These are phyloP conservation scores for Ophiocordyceps camponoti-rufipedis DNA, from an alignment of 2,329 filamentous ascomycete species.

Conservation along the genomic window DNA sequence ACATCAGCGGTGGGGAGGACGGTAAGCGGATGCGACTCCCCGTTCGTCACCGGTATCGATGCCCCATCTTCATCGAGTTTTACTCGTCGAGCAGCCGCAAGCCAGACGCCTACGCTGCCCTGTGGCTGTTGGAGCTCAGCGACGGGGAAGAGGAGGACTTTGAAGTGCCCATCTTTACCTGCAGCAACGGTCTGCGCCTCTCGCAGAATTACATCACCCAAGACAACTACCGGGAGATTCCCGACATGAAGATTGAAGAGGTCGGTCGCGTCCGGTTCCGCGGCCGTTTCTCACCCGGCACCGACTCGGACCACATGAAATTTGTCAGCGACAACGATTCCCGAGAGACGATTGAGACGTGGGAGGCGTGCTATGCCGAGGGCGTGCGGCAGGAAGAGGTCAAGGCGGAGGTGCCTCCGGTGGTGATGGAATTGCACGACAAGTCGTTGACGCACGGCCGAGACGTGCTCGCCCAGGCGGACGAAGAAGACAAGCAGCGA, in stretches of 20 bases:
- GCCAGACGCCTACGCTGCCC: conserved; percentile 42
- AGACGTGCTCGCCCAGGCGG: conserved; percentile 58
- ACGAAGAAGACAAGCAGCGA: conserved; percentile 52
- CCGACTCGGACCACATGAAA: conserved; percentile 64
- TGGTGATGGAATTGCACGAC: conserved; percentile 62
- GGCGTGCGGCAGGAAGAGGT: conserved; percentile 62
- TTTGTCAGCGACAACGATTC: conserved; percentile 80
- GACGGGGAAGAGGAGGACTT: conserved; percentile 45
- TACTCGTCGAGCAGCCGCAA: conserved; percentile 35
- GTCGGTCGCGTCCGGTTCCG: conserved; percentile 67
- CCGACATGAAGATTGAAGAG: conserved; percentile 60
- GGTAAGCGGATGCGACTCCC: conserved; percentile 49
- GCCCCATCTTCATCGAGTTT: conserved; percentile 79
- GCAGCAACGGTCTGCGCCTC: conserved; percentile 42
- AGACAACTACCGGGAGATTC: conserved; percentile 48
- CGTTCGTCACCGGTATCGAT: conserved; percentile 78
- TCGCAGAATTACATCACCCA: conserved; percentile 88
- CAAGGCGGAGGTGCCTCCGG: conserved; percentile 51
- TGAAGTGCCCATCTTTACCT: conserved; percentile 46
- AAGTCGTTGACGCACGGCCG: conserved; percentile 61
- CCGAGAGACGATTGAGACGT: conserved; percentile 84
- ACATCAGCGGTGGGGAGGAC: conserved; percentile 41
- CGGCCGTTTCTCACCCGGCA: conserved; percentile 74
- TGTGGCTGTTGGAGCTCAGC: conserved; percentile 49
- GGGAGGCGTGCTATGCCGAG: conserved; percentile 81